These are phyloP conservation scores for Aspergillus chevalieri DNA, from an alignment of 2,329 filamentous ascomycete species.

Conservation along the genomic window DNA sequence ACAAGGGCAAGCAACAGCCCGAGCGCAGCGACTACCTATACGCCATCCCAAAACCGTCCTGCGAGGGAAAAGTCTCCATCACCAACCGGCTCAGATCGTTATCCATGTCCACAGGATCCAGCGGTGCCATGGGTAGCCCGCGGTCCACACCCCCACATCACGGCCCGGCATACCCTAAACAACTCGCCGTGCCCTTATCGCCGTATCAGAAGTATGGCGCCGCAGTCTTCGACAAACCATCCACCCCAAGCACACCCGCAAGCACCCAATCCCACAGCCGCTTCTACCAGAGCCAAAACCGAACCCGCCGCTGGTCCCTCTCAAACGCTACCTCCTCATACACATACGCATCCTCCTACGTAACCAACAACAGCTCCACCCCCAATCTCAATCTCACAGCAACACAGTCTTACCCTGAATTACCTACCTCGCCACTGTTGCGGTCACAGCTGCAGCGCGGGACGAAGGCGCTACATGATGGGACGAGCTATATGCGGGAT, in stretches of 20 bases:
- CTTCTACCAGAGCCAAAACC: slow-evolving; percentile 5
- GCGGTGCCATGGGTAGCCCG: slow-evolving; percentile 2
- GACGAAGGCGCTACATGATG: slow-evolving; percentile 18
- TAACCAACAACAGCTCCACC: not conserved
- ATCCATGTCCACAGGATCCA: slow-evolving; percentile 10
- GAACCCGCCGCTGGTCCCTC: not conserved
- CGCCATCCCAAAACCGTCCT: not conserved
- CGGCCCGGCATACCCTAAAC: slow-evolving; percentile 11
- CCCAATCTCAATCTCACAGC: slow-evolving; percentile 3
- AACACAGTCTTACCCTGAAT: not conserved
- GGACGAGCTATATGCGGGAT: slow-evolving; percentile 20
- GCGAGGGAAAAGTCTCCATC: not conserved
- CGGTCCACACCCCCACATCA: slow-evolving; percentile 5
- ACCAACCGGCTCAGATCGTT: slow-evolving; percentile 4
- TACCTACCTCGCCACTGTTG: slow-evolving; percentile 10
- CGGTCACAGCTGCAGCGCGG: slow-evolving; percentile 19
- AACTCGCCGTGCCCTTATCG: slow-evolving; percentile 29
- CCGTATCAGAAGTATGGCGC: slow-evolving; percentile 34
- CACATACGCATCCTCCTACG: not conserved
- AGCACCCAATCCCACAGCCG: slow-evolving; percentile 14
- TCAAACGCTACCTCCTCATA: not conserved
- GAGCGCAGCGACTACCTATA: too few species aligned
- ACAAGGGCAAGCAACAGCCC: not conserved
- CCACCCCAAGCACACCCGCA: slow-evolving; percentile 15
- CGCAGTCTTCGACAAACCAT: slow-evolving; percentile 26